phyloP scores from a whole-genome alignment of 352 stramenopile genomes.

The Thraustotheca clavata region DNA sequence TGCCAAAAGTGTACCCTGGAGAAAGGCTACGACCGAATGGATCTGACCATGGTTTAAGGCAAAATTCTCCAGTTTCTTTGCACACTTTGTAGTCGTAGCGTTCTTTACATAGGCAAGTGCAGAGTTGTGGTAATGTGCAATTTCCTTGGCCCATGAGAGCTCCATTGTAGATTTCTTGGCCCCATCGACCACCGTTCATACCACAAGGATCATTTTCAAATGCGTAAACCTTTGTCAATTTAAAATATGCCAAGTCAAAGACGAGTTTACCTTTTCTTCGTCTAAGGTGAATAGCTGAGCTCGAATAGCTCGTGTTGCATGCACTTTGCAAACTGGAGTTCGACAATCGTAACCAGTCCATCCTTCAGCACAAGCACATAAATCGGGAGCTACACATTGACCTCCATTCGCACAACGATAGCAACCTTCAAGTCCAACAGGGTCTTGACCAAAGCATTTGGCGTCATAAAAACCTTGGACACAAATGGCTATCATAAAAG shows the following conservation, averaged over 20 bases:
- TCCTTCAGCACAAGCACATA: constrained; percentile 86
- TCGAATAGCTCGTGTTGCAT: constrained; percentile 51
- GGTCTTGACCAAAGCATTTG: constrained; percentile 46
- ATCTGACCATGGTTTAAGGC: constrained; percentile 77
- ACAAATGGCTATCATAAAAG: constrained; percentile 68
- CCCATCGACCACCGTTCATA: constrained; percentile 60
- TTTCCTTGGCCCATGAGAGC: constrained; percentile 82
- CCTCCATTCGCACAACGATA: constrained; percentile 93
- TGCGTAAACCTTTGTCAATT: constrained; percentile 23
- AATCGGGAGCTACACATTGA: constrained; percentile 83
- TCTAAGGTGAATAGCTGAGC: constrained; percentile 92
- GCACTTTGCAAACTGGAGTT: constrained; percentile 83
- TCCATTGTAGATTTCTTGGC: constrained; percentile 63
- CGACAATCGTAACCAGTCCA: constrained; percentile 94
- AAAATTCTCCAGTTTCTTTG: constrained; percentile 60
- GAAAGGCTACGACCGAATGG: constrained; percentile 61
- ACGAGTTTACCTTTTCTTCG: constrained; percentile 73
- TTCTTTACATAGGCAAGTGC: constrained; percentile 87
- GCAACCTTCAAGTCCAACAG: constrained; percentile 79
- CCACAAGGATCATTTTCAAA: constrained; percentile 94
- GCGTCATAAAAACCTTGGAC: constrained; percentile 93
- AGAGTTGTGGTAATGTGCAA: constrained; percentile 86
- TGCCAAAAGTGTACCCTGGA: constrained; percentile 88
- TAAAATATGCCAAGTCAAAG: not conserved
- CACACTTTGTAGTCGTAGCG: constrained; percentile 64